Evolutionary conservation across 805 yeast species (phyloP).

Genomic region (Ascoidea asiatica): DNA sequence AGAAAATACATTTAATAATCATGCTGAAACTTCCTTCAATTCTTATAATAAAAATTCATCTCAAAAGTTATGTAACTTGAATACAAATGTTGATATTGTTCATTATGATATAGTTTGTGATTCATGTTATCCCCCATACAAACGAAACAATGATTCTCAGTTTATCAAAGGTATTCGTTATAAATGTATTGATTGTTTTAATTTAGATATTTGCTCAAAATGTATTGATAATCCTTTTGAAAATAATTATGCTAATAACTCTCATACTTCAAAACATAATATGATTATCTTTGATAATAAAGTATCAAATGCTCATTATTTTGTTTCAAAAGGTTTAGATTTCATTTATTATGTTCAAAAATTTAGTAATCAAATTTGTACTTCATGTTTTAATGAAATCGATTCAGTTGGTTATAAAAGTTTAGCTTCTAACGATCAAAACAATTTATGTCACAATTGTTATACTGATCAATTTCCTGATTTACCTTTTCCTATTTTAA

Average conservation of each 20-base stretch:
- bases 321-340: not conserved
- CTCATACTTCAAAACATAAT: slow-evolving; percentile 13
- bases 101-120: not conserved
- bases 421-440: not conserved
- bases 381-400: not conserved
- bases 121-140: not conserved
- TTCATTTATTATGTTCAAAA: no score
- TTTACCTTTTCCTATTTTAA: not conserved
- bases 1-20: no score
- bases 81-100: no score
- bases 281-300: slow-evolving; percentile 5
- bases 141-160: not conserved
- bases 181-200: slow-evolving; percentile 31
- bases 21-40: no score
- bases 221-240: slow-evolving; percentile 14
- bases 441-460: not conserved
- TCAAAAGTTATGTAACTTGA: no score
- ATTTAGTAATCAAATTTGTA: not conserved
- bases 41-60: no score
- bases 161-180: slow-evolving; percentile 26
- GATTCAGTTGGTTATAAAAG: not conserved
- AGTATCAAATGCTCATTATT: not conserved
- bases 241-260: slow-evolving; percentile 7
- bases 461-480: not conserved
- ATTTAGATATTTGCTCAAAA: slow-evolving; percentile 31